Conservation (phyloP, 208 protist species). For the Trichomonas tenax region DNA sequence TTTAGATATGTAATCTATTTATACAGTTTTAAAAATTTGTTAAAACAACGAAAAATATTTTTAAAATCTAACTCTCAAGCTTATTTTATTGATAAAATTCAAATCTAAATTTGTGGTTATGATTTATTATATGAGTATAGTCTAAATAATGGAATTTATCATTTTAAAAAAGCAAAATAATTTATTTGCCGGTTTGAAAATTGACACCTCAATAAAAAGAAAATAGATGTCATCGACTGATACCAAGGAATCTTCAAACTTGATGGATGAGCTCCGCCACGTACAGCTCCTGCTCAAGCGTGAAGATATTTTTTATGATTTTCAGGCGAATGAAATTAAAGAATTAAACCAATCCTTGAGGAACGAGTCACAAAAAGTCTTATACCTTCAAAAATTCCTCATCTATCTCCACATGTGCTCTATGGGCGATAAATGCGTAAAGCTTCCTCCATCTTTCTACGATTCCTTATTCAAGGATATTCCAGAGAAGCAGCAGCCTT, state of each 20-base stretch:
- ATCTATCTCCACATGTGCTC: neutral
- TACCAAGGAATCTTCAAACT: neutral
- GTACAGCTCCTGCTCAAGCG: neutral
- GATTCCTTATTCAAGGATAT: neutral
- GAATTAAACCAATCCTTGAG: neutral
- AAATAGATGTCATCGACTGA: neutral
- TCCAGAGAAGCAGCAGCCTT: neutral
- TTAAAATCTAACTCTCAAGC: too few species aligned
- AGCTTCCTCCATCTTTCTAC: neutral
- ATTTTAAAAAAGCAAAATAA: too few species aligned
- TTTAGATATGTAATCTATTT: too few species aligned
- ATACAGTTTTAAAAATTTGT: too few species aligned
- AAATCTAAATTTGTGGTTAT: too few species aligned
- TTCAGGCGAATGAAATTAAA: neutral
- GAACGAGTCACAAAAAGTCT: slow-evolving; percentile 8
- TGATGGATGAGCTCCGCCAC: neutral
- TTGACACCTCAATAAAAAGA: too few species aligned
- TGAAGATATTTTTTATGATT: slow-evolving; percentile 8
- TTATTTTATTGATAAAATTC: too few species aligned
- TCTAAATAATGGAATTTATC: too few species aligned
- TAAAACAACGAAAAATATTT: too few species aligned
- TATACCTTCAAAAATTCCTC: neutral
- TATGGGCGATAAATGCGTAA: neutral
- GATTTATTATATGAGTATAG: too few species aligned
- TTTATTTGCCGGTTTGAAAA: too few species aligned